Conservation (phyloP, 768 basidiomycete species). For the Mycena filopes region DNA sequence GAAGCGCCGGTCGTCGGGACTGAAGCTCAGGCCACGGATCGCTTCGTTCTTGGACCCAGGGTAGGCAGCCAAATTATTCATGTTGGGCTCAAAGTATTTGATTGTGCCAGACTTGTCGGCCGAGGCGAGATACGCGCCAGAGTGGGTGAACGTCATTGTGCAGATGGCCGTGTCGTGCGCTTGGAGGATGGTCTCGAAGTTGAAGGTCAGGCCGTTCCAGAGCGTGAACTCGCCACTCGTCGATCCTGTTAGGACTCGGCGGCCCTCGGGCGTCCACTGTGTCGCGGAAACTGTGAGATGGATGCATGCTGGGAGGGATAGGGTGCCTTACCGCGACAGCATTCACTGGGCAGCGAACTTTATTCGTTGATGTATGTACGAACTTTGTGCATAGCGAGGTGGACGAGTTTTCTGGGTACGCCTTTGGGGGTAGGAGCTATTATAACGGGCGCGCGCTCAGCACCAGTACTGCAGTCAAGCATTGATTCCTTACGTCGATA, state of each 20-base stretch:
- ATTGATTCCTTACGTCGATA: constrained; percentile 73
- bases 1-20: constrained; percentile 91
- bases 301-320: neutral
- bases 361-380: constrained; percentile 98
- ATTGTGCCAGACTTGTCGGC: constrained; percentile 94
- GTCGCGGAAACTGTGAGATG: neutral
- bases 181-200: constrained; percentile 99
- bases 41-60: constrained; percentile 91
- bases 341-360: constrained; percentile 96
- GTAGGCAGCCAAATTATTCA: constrained; percentile 98
- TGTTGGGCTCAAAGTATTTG: constrained; percentile 99
- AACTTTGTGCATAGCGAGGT: constrained; percentile 97
- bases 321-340: constrained; percentile 80
- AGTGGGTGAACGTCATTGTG: constrained; percentile 89
- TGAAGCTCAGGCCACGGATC: constrained; percentile 90
- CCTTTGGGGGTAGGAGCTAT: constrained; percentile 93
- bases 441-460: constrained; percentile 27
- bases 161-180: constrained; percentile 97
- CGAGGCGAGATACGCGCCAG: constrained; percentile 92
- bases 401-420: constrained; percentile 90
- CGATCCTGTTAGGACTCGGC: constrained; percentile 93
- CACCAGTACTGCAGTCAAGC: constrained; percentile 35
- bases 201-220: constrained; percentile 99
- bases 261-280: constrained; percentile 97
- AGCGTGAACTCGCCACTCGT: constrained; percentile 98